phyloP scores from a whole-genome alignment of 2,329 filamentous ascomycete species.

The Metarhizium rileyi region DNA sequence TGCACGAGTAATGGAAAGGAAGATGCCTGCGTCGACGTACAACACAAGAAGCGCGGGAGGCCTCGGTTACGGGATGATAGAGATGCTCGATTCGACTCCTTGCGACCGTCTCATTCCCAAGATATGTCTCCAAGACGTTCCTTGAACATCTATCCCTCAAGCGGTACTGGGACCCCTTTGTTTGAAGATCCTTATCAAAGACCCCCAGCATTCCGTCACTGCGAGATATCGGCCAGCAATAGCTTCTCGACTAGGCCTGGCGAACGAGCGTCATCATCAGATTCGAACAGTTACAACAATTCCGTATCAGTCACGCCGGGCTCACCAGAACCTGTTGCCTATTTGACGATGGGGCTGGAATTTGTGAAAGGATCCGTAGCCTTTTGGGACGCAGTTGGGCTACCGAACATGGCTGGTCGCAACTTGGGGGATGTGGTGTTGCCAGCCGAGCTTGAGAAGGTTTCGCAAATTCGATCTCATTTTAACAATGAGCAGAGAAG shows the following conservation, averaged over 20 bases:
- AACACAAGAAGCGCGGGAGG: constrained; percentile 76
- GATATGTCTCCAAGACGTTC: constrained; percentile 40
- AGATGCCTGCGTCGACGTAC: constrained; percentile 71
- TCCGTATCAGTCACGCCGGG: constrained; percentile 20
- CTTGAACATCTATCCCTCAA: constrained; percentile 39
- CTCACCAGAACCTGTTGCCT: constrained; percentile 42
- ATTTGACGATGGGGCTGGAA: constrained; percentile 48
- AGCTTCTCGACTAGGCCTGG: constrained; percentile 35
- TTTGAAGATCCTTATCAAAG: constrained; percentile 38
- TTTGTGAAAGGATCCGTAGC: constrained; percentile 45
- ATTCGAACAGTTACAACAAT: constrained; percentile 1
- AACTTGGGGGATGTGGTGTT: constrained; percentile 46
- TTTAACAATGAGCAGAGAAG: constrained; percentile 48
- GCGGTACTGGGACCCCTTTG: constrained; percentile 30
- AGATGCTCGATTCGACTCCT: constrained; percentile 46
- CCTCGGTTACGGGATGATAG: constrained; percentile 67
- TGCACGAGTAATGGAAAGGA: constrained; percentile 72
- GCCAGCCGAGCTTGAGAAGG: constrained; percentile 41
- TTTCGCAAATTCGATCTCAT: constrained; percentile 38
- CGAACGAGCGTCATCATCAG: constrained; percentile 31
- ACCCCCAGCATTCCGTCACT: constrained; percentile 39
- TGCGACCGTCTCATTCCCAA: constrained; percentile 34
- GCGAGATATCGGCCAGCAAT: constrained; percentile 45
- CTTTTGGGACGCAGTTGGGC: constrained; percentile 47
- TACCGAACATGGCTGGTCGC: constrained; percentile 35